Base-by-base conservation (phyloP, 2,329 filamentous ascomycete species). In the Xylariales sp. region DNA sequence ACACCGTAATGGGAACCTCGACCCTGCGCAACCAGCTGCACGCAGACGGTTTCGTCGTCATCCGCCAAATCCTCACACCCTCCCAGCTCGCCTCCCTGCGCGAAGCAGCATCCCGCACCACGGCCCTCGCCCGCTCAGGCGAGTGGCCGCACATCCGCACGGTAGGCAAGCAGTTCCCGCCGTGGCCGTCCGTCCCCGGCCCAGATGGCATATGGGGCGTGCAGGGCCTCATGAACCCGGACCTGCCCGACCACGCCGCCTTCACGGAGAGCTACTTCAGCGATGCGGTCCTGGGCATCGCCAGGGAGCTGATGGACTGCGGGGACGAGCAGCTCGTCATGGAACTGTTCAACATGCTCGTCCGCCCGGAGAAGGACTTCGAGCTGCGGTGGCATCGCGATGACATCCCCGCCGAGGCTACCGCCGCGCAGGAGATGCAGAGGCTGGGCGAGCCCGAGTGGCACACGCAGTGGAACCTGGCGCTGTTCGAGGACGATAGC, bases 401-500 rank as follows among this genome's bases (percentile, higher is more conserved):
- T 57, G 88, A 94, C 56, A 82, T 95, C 34, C 70, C 80, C 3
- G 73, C 81, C n/a, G 69, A 73, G 1, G 86, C 82, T 0, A 72
- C 70, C 0, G 57, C 78, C 0, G 81, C 82, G 15, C 80, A 90
- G 55, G 89, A 95, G 61, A 55, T 78, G 31, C 64, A 63, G 32
- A 66, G 83, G 20, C 65, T 94, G 38, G 57, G 60, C 1, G 66
- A 76, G 46, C 76, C 80, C 0, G 80, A 82, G 43, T 80, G 76
- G 53, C 88, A 93, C 54, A 84, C 88, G 27, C 89, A 95, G 67
- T 95, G 88, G 77, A 95, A 95, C 60, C 70, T 95, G 31, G 83
- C 88, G 6, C 70, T 95, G 6, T 89, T 83, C 25, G 47, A 46
- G 22, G 89, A 95, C 58, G 70, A 74, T 11, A 84, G 79, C 35